A percentile compares a stretch with the other conserved stretches of the same genome.
Conservation (phyloP, 345 rosid species). For the Sonneratia caseolaris region DNA sequence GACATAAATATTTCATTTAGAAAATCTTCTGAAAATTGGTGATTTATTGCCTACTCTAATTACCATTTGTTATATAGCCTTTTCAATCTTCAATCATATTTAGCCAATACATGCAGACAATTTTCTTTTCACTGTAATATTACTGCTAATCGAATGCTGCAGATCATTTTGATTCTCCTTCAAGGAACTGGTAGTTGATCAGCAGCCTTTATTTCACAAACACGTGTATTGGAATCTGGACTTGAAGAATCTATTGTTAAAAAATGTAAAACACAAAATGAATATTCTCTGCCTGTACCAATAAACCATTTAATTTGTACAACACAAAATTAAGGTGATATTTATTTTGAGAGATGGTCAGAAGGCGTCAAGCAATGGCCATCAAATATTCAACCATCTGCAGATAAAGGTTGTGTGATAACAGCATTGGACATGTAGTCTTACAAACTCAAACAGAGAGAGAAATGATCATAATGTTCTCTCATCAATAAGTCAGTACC, state of each 20-base stretch:
- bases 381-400: too few species aligned
- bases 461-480: too few species aligned
- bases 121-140: not conserved
- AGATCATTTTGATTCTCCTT: not conserved
- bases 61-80: not conserved
- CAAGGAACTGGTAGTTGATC: not conserved
- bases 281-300: not conserved
- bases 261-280: not conserved
- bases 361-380: too few species aligned
- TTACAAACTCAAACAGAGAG: too few species aligned
- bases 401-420: too few species aligned
- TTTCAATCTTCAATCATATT: not conserved
- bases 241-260: not conserved
- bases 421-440: too few species aligned
- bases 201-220: not conserved
- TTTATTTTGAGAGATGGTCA: too few species aligned
- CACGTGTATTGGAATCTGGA: not conserved
- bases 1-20: not conserved
- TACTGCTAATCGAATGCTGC: not conserved
- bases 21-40: not conserved
- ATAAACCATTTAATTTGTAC: not conserved
- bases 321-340: too few species aligned
- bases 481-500: too few species aligned
- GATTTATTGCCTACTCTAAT: not conserved
- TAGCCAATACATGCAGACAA: not conserved